Percentiles rank a stretch among this genome's conserved stretches.
Conservation (phyloP, 176 grass and related monocot species). For the Aegilops longissima region DNA sequence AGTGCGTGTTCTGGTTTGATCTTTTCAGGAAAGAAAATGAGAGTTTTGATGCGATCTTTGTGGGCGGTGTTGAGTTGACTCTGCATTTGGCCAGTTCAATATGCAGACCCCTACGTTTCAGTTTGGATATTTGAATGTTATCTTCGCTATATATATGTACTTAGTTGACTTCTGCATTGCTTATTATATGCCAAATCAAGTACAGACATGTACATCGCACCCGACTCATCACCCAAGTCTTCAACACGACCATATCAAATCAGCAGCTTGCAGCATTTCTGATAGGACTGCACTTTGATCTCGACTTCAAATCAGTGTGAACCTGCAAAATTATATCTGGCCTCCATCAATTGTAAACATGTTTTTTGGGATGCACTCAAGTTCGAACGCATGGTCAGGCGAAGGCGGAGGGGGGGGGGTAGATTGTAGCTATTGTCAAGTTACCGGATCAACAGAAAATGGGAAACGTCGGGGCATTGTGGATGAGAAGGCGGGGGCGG, state of each 20-base stretch:
- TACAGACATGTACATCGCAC: constrained; percentile 3
- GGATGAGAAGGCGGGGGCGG: not conserved
- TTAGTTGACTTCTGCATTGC: constrained; percentile 19
- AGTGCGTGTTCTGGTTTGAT: not conserved
- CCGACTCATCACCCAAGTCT: constrained; percentile 19
- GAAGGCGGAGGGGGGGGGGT: not conserved
- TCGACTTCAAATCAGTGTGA: too few relatives aligned
- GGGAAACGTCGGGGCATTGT: not conserved
- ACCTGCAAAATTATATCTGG: too few relatives aligned
- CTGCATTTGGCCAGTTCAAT: not conserved
- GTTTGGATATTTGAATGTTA: not conserved
- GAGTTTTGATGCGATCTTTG: constrained; percentile 14
- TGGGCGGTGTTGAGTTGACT: constrained; percentile 9
- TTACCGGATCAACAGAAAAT: accelerated
- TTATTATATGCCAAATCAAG: not conserved
- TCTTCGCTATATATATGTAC: not conserved
- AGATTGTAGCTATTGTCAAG: not conserved
- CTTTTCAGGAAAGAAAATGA: not conserved
- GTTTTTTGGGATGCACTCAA: not conserved
- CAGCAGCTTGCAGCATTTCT: not conserved
- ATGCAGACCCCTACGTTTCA: not conserved
- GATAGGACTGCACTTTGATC: too few relatives aligned
- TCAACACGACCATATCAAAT: constrained; percentile 20
- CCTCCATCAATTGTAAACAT: not conserved
- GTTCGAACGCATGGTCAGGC: not conserved